These are phyloP conservation scores for Saitozyma sp. DNA, from an alignment of 768 basidiomycete genomes.

Conservation along the genomic window DNA sequence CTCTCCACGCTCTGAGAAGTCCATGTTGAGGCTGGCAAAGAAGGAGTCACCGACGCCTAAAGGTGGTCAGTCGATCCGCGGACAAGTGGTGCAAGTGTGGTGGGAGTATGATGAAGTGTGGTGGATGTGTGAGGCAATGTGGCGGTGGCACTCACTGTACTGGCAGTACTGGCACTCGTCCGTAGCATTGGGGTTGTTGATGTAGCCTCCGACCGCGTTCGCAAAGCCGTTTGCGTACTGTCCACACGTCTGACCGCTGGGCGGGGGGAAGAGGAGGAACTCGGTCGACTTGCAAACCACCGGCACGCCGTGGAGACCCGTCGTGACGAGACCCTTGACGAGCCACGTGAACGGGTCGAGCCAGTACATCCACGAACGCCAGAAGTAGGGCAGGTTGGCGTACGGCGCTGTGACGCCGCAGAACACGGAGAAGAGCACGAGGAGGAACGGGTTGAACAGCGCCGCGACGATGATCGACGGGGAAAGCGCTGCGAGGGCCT, in stretches of 20 bases:
- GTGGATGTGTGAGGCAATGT: no score
- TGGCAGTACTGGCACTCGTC: constrained; percentile 68
- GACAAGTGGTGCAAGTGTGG: no score
- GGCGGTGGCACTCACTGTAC: constrained; percentile 13
- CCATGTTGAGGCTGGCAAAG: constrained; percentile 28
- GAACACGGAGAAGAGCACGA: constrained; percentile 20
- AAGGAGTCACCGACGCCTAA: constrained; percentile 26
- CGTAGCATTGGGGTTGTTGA: constrained; percentile 63
- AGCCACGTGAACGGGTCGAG: constrained; percentile 44
- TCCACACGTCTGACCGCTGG: constrained; percentile 69
- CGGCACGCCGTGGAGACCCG: constrained; percentile 69
- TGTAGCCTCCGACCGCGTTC: constrained; percentile 67
- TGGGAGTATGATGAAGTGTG: no score
- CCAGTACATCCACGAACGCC: constrained; percentile 63
- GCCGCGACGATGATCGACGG: constrained; percentile 78
- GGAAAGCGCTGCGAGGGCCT: constrained; percentile 69
- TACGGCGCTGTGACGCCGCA: constrained; percentile 21
- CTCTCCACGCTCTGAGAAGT: constrained; percentile 28
- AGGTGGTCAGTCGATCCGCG: no score
- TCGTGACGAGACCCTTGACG: constrained; percentile 63
- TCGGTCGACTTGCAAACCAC: constrained; percentile 56
- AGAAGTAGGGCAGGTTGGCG: constrained; percentile 67
- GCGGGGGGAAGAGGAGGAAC: constrained; percentile 58
- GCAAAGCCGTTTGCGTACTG: constrained; percentile 75
- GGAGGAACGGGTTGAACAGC: constrained; percentile 55